Evolutionary conservation across 768 basidiomycete genomes (phyloP), one percentile per base, ranked within the genome.

Genomic region (Lactarius sanguifluus): DNA sequence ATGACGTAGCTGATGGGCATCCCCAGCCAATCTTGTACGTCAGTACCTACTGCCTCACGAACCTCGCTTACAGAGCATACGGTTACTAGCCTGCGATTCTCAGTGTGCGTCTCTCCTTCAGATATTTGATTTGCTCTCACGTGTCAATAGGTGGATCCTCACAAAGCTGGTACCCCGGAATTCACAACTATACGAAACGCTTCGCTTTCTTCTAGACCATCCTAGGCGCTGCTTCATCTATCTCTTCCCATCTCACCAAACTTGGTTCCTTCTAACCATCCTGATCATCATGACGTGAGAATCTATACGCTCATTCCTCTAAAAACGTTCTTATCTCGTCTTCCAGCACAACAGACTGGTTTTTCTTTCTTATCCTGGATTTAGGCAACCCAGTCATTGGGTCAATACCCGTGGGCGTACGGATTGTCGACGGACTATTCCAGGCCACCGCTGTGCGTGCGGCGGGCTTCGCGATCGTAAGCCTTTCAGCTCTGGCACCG

Each of bases 151-250:
- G 65, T 98, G 94, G 94, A 76, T 76, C 5, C 71, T 89, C 43
- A 81, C 85, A 13, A 91, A 90, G 74, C 54, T 85, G 6, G 82
- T 89, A 25, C 85, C 87, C 6, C 72, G 71, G 2, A 72, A 75
- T 0, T 93, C 92, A 16, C 84, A 86, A 0, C 72, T 86, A 0
- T 78, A 86, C 57, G 93, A 96, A 77, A 93, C 94, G 0, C 79
- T 97, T 1, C 89, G 88, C 63, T 99, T 98, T 75, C 84, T 99
- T 9, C 83, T 99, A 10, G 94, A 98, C 72, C 96, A 98, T 74
- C 96, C 96, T 15, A 86, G 96, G 13, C 86, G 92, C 68, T 96
- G 94, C 76, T 96, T 91, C 73, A 85, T 94, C 13, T 92, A 94
- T 74, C 82, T 96, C 10, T 96, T 96, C 71, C 94, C 94, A 0